Percentiles rank a stretch among this genome's conserved stretches.
Evolutionary conservation across 139 green algal species (phyloP).

Genomic region (Picochlorum sp.): DNA sequence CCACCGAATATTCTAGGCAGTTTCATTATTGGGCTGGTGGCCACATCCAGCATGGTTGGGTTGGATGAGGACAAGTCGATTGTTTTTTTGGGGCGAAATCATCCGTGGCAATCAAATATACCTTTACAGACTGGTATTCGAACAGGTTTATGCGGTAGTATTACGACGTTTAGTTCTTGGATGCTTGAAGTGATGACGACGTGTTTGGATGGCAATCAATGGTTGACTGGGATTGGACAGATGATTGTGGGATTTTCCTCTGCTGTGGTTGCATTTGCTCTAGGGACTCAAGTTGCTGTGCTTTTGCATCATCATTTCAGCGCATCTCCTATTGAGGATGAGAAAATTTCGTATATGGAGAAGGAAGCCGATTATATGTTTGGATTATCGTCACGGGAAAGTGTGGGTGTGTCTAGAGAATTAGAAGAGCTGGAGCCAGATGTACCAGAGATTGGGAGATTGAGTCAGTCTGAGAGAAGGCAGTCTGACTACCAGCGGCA

Average conservation of each 20-base stretch:
- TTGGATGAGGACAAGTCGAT: constrained; percentile 31
- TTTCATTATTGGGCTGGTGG: constrained; percentile 65
- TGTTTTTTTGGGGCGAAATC: constrained; percentile 30
- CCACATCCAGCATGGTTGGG: constrained; percentile 23
- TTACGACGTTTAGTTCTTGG: constrained; percentile 83
- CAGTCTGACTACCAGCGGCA: background rate
- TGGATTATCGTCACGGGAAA: background rate
- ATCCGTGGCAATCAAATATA: constrained; percentile 40
- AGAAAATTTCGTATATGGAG: constrained; percentile 11
- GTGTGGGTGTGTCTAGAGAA: background rate
- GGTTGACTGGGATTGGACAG: constrained; percentile 29
- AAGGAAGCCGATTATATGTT: background rate
- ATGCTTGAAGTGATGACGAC: constrained; percentile 37
- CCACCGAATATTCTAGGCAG: constrained; percentile 62
- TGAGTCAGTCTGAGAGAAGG: background rate
- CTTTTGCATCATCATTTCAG: constrained; percentile 19
- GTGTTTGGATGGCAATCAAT: constrained; percentile 38
- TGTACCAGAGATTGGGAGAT: constrained; percentile 4
- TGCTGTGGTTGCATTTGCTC: constrained; percentile 34
- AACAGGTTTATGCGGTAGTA: constrained; percentile 72
- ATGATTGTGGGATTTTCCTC: constrained; percentile 37
- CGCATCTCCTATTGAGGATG: constrained; percentile 4
- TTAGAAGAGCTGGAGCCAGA: constrained; percentile 15
- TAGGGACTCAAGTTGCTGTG: constrained; percentile 52
- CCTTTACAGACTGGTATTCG: constrained; percentile 59